phyloP scores from a whole-genome alignment of 2,329 filamentous ascomycete genomes.

The Biscogniauxia marginata region DNA sequence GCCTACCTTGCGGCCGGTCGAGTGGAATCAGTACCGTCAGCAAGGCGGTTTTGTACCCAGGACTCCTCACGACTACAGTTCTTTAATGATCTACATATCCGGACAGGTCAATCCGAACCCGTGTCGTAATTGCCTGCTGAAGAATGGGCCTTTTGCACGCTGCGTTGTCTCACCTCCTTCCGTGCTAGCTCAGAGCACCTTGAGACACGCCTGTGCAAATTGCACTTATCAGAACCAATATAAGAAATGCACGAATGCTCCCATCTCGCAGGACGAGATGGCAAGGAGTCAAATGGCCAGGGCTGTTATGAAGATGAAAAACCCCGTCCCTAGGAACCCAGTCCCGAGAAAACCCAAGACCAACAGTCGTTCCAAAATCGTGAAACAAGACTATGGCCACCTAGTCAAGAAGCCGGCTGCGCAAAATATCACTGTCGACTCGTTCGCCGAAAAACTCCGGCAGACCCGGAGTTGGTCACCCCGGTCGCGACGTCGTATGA shows the following conservation, averaged over 20 bases:
- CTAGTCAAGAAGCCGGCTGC: constrained; percentile 9
- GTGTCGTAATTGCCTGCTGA: constrained; percentile 27
- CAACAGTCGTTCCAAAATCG: not conserved
- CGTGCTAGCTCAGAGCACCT: constrained; percentile 21
- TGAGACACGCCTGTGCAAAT: constrained; percentile 31
- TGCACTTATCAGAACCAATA: constrained; percentile 33
- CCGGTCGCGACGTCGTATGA: constrained; percentile 24
- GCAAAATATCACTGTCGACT: constrained; percentile 9
- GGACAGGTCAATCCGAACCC: constrained; percentile 31
- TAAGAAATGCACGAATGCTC: constrained; percentile 29
- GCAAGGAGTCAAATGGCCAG: constrained; percentile 15
- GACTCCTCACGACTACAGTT: constrained; percentile 25
- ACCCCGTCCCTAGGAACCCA: constrained; percentile 3
- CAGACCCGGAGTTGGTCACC: constrained; percentile 23
- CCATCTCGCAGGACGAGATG: constrained; percentile 24
- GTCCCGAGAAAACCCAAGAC: constrained; percentile 14
- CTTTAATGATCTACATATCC: constrained; percentile 31
- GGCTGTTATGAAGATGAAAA: constrained; percentile 8
- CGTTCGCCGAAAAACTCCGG: constrained; percentile 27
- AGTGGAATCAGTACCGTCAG: constrained; percentile 30
- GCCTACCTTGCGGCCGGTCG: constrained; percentile 23
- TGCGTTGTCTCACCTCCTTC: constrained; percentile 27
- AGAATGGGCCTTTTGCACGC: constrained; percentile 28
- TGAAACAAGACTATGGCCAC: constrained; percentile 6
- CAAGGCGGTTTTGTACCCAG: constrained; percentile 27